These are phyloP conservation scores for Amesomyces nigricolor DNA, from an alignment of 2,329 filamentous ascomycete species.

Conservation along the genomic window DNA sequence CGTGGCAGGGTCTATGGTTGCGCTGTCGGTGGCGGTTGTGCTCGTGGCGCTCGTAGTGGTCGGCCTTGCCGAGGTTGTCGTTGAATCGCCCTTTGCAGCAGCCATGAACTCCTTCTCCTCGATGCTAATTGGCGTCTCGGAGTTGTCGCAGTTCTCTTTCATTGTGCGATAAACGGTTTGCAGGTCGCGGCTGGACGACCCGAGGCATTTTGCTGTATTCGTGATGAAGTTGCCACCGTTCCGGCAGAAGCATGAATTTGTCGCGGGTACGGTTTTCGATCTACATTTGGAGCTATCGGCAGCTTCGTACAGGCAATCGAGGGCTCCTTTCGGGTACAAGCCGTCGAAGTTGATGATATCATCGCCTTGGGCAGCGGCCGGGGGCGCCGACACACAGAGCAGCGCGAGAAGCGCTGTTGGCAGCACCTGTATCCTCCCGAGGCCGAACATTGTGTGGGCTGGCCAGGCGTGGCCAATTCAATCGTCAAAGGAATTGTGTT, in stretches of 20 bases:
- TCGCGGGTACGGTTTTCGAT: conserved; percentile 33
- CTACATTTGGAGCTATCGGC: conserved; percentile 38
- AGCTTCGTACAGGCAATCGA: conserved; percentile 40
- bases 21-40: conserved; percentile 12
- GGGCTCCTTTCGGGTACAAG: conserved; percentile 38
- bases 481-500: background rate
- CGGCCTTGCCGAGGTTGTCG: conserved; percentile 14
- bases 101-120: conserved; percentile 38
- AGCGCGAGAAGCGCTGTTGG: conserved; percentile 28
- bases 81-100: conserved; percentile 23
- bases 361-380: conserved; percentile 20
- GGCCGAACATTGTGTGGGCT: conserved; percentile 13
- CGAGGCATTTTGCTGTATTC: conserved; percentile 43
- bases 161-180: conserved; percentile 40
- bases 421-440: conserved; percentile 11
- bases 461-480: background rate
- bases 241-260: conserved; percentile 47
- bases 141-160: conserved; percentile 39
- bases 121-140: conserved; percentile 40
- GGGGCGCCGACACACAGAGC: conserved; percentile 22
- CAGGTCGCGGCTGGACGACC: conserved; percentile 35
- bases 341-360: conserved; percentile 36
- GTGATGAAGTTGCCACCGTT: conserved; percentile 47
- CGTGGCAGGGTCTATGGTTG: conserved; percentile 1
- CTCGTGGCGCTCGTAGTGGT: conserved; percentile 17